Conservation (phyloP, 2,329 filamentous ascomycete genomes). For the Neonectria hederae region DNA sequence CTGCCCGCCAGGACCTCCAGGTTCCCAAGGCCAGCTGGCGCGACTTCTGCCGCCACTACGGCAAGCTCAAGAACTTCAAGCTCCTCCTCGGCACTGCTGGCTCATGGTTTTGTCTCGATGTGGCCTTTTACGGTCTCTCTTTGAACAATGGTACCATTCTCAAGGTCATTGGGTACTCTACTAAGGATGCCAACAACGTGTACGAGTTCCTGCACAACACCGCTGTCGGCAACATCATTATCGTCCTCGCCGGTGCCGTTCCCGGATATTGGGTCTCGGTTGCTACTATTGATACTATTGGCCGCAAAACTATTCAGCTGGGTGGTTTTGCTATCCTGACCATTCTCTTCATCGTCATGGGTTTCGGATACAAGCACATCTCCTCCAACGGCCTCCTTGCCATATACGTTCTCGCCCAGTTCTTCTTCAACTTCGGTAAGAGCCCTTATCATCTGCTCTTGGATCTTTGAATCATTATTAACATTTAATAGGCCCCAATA, state of each 20-base stretch:
- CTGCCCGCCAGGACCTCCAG: constrained; percentile 63
- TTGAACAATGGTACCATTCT: constrained; percentile 82
- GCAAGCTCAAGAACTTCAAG: constrained; percentile 75
- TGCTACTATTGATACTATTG: constrained; percentile 75
- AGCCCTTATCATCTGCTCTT: too few species aligned
- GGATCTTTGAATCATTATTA: background rate
- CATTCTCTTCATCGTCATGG: constrained; percentile 69
- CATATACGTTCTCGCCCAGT: constrained; percentile 65
- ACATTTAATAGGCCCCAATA: constrained; percentile 55
- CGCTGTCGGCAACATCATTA: constrained; percentile 80
- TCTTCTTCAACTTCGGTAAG: constrained; percentile 66
- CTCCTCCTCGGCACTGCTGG: constrained; percentile 81
- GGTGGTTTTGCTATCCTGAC: constrained; percentile 70
- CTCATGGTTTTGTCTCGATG: constrained; percentile 81
- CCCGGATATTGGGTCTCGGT: constrained; percentile 87
- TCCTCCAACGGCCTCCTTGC: constrained; percentile 62
- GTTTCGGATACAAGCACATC: constrained; percentile 67
- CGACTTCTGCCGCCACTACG: constrained; percentile 78
- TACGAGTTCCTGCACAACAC: constrained; percentile 79
- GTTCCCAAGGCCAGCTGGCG: constrained; percentile 75
- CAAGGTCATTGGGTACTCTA: constrained; percentile 74
- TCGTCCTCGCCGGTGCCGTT: constrained; percentile 81
- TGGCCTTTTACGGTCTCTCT: constrained; percentile 73
- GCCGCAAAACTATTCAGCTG: constrained; percentile 81
- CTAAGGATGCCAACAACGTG: constrained; percentile 58